Evolutionary conservation across 1,284 basidiomycete species (phyloP).

Genomic region (Cutaneotrichosporon dermatis): DNA sequence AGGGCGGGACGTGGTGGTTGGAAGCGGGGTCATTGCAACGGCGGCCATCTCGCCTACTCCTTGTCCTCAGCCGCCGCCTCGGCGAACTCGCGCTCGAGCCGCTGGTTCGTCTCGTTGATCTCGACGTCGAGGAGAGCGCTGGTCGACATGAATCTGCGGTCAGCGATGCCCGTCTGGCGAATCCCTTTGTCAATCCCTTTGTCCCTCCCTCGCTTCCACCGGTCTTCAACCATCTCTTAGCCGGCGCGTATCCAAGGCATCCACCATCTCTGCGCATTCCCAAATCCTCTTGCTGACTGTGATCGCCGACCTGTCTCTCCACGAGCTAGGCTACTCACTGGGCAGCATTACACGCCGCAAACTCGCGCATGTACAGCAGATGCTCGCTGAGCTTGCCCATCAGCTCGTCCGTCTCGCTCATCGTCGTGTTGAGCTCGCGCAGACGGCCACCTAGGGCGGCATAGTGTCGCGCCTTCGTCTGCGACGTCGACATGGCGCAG

Average conservation of each 20-base stretch:
- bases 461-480: slow-evolving; percentile 44
- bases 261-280: no score
- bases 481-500: slow-evolving; percentile 22
- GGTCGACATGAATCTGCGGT: slow-evolving; percentile 47
- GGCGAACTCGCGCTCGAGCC: neutral
- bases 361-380: slow-evolving; percentile 36
- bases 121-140: slow-evolving; percentile 45
- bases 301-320: no score
- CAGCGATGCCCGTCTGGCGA: neutral
- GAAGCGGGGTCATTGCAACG: no score
- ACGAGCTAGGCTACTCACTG: slow-evolving; percentile 36
- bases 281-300: neutral
- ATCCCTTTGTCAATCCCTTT: no score
- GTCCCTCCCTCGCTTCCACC: no score
- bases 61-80: no score
- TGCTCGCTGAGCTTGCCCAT: slow-evolving; percentile 37
- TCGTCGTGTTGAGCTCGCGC: slow-evolving; percentile 33
- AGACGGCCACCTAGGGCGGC: slow-evolving; percentile 41
- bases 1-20: no score
- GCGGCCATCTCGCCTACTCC: no score
- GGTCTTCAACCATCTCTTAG: no score
- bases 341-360: slow-evolving; percentile 41
- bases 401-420: slow-evolving; percentile 39
- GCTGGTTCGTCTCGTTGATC: slow-evolving; percentile 16
- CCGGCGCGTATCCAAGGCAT: no score